Evolutionary conservation across 2,329 filamentous ascomycete species (phyloP), one percentile per base, ranked within the genome.

Genomic region (Beauveria varroae): DNA sequence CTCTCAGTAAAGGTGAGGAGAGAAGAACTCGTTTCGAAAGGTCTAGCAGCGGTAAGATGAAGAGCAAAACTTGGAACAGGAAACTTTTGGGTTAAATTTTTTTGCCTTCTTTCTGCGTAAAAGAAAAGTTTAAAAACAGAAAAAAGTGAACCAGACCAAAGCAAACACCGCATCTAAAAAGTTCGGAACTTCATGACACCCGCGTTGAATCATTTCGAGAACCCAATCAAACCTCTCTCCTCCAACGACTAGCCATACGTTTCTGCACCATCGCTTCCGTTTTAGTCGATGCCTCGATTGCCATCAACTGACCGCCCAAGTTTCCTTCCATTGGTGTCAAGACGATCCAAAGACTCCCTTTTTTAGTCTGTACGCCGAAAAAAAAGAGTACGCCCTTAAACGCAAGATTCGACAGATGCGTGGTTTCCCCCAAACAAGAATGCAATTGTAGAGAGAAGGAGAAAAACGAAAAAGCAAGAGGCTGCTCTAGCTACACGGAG

Each of bases 391-490:
- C 49, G 49, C 57, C 57, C 7, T n/a, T 30, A 7, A 37, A 20
- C 37, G 37, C 37, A 37, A 52, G 46, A 60, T 64, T 52, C 47
- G 46, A 51, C 46, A 30, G 47, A 58, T 37, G 56, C 34, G 56
- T 51, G 3, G 26, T 20, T 51, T 24, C 56, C 44, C 46, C 43
- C 69, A 67, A 67, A 71, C 66, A 67, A 62, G 66, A 68, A 68
- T 64, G 70, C 68, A 67, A 66, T 71, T 70, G 73, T 69, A 74
- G 70, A 67, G 71, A 54, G 61, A 20, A 60, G 47, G 53, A 46
- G 49, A 46, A 60, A 22, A 20, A 41, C 20, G 28, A 47, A 22
- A 37, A 59, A 37, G 57, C 49, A 46, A 52, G 16, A 60, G 40
- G 57, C 49, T 60, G 57, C 57, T 53, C 40, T 41, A 37, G 47